Evolutionary conservation across 441 rosid genomes (phyloP).

Genomic region (Macaranga tanarius): DNA sequence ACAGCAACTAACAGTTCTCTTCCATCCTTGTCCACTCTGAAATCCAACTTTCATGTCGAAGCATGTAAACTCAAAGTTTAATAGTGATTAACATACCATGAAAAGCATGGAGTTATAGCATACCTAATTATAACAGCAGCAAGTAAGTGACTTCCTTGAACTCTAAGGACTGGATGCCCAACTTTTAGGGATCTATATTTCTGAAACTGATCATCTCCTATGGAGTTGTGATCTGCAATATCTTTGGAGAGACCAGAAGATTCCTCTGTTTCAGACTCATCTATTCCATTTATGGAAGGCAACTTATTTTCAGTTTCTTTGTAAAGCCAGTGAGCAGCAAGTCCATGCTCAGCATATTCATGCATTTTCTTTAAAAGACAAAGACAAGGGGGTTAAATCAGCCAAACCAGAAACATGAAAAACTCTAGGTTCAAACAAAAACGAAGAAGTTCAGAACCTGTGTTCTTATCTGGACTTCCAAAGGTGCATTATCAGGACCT

Average conservation of each 20-base stretch:
- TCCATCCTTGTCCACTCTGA: conserved; percentile 66
- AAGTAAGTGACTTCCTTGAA: conserved; percentile 70
- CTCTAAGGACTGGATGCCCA: conserved; percentile 78
- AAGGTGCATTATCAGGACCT: conserved; percentile 69
- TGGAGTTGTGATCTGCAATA: conserved; percentile 36
- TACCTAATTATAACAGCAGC: conserved; percentile 73
- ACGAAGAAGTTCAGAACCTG: conserved; percentile 40
- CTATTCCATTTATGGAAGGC: conserved; percentile 37
- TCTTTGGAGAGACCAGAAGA: conserved; percentile 42
- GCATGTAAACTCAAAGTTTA: conserved; percentile 6
- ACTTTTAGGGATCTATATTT: conserved; percentile 57
- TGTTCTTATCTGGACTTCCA: conserved; percentile 85
- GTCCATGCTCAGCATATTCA: conserved; percentile 78
- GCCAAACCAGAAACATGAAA: conserved; percentile 9
- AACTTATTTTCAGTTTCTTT: conserved; percentile 61
- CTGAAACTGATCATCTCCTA: conserved; percentile 39
- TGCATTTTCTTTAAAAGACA: conserved; percentile 62
- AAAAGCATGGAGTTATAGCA: conserved; percentile 12
- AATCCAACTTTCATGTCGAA: conserved; percentile 26
- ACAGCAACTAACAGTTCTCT: conserved; percentile 77
- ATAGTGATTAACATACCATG: neutral
- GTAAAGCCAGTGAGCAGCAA: conserved; percentile 87
- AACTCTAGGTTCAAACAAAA: conserved; percentile 13
- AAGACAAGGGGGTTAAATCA: neutral
- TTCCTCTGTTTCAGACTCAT: conserved; percentile 47